Evolutionary conservation across 495 filamentous ascomycete genomes (phyloP).

Genomic region (Hypoxylon trugodes): DNA sequence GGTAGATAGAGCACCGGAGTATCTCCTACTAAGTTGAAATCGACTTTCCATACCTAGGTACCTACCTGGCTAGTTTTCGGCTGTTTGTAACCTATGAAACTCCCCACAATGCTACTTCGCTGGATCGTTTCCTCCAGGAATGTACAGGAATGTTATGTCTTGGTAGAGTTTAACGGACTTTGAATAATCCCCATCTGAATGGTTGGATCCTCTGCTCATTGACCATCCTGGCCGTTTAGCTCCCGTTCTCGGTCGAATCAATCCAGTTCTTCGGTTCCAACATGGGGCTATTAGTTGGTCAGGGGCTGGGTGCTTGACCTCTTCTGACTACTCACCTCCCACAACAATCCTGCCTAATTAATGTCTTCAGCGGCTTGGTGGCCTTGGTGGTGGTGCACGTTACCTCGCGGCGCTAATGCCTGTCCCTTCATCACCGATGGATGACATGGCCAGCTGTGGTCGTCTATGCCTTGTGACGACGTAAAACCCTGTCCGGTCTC

Average conservation of each 20-base stretch:
- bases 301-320: constrained; percentile 16
- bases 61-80: not conserved
- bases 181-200: constrained; percentile 26
- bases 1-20: no score
- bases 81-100: constrained; percentile 30
- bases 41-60: constrained; percentile 5
- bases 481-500: constrained; percentile 15
- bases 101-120: constrained; percentile 35
- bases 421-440: not conserved
- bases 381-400: constrained; percentile 38
- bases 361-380: constrained; percentile 14
- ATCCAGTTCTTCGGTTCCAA: constrained; percentile 21
- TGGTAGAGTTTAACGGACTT: constrained; percentile 28
- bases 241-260: constrained; percentile 27
- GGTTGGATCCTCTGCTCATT: constrained; percentile 20
- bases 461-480: constrained; percentile 32
- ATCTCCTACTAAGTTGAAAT: constrained; percentile 5
- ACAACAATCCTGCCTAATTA: constrained; percentile 3
- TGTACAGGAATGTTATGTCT: constrained; percentile 36
- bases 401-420: constrained; percentile 27
- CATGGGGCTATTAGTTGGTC: constrained; percentile 15
- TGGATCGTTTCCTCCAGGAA: constrained; percentile 40
- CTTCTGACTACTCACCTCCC: constrained; percentile 17
- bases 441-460: constrained; percentile 36
- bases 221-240: constrained; percentile 25